These are phyloP conservation scores for Scopulariopsis brevicaulis DNA, from an alignment of 2,329 filamentous ascomycete species.

Conservation along the genomic window DNA sequence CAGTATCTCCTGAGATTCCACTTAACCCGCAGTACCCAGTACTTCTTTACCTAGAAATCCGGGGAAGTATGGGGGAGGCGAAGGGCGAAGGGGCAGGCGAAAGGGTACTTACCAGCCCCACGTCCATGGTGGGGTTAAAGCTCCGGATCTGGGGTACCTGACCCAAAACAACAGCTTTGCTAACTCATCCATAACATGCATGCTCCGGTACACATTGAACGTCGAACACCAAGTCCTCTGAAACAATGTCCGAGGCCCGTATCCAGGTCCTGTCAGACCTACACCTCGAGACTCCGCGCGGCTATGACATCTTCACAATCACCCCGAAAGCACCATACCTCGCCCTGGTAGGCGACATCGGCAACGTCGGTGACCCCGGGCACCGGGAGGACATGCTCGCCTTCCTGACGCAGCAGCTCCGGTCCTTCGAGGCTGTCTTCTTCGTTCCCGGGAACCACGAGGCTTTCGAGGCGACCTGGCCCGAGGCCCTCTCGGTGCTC, in stretches of 20 bases:
- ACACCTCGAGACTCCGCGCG: slow-evolving; percentile 28
- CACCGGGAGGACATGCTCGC: slow-evolving; percentile 14
- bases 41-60: too few species aligned
- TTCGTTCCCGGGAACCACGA: slow-evolving; percentile 36
- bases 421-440: slow-evolving; percentile 27
- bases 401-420: slow-evolving; percentile 28
- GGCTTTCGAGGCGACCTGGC: slow-evolving; percentile 17
- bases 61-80: too few species aligned
- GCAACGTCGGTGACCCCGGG: slow-evolving; percentile 21
- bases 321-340: slow-evolving; percentile 26
- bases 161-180: too few species aligned
- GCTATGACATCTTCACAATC: slow-evolving; percentile 20
- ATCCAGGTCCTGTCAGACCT: slow-evolving; percentile 21
- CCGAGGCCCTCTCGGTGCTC: background rate
- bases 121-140: too few species aligned
- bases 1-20: too few species aligned
- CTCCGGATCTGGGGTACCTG: too few species aligned
- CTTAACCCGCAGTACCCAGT: too few species aligned
- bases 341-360: slow-evolving; percentile 36
- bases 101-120: too few species aligned
- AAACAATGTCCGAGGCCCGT: background rate
- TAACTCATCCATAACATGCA: too few species aligned
- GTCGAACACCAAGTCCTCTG: too few species aligned
- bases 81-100: too few species aligned
- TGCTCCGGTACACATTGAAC: too few species aligned